Evolutionary conservation across 148 eudicot species (phyloP).

Genomic region (Dysphania ambrosioides): DNA sequence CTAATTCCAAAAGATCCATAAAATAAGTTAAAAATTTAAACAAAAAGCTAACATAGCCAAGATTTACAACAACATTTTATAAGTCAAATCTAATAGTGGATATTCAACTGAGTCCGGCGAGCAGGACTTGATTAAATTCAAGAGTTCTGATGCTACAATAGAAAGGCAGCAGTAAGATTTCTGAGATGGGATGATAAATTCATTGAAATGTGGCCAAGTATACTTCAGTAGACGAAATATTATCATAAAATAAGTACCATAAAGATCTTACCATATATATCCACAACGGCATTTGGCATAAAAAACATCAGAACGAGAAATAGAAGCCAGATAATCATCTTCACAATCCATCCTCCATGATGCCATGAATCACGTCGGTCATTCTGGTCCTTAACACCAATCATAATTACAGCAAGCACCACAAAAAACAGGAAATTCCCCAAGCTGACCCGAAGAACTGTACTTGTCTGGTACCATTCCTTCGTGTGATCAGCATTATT

Average conservation of each 20-base stretch:
- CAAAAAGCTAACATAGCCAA: not conserved
- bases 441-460: constrained; percentile 95
- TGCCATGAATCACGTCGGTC: constrained; percentile 92
- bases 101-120: no score
- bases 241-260: not conserved
- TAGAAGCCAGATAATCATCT: constrained; percentile 79
- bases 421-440: constrained; percentile 84
- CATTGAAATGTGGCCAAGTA: not conserved
- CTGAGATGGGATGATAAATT: not conserved
- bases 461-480: constrained; percentile 70
- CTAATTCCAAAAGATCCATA: not conserved
- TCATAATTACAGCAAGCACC: constrained; percentile 75
- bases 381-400: constrained; percentile 93
- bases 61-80: not conserved
- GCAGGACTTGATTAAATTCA: not conserved
- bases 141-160: not conserved
- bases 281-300: constrained; percentile 64
- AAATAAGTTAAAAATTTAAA: not conserved
- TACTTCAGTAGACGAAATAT: not conserved
- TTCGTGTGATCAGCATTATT: constrained; percentile 51
- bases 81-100: not conserved
- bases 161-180: not conserved
- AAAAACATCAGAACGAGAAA: constrained; percentile 74
- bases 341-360: constrained; percentile 93
- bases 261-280: constrained; percentile 67